A percentile compares a stretch with the other conserved stretches of the same genome.
Conservation (phyloP, 345 rosid genomes). For the Gynandropsis gynandra region DNA sequence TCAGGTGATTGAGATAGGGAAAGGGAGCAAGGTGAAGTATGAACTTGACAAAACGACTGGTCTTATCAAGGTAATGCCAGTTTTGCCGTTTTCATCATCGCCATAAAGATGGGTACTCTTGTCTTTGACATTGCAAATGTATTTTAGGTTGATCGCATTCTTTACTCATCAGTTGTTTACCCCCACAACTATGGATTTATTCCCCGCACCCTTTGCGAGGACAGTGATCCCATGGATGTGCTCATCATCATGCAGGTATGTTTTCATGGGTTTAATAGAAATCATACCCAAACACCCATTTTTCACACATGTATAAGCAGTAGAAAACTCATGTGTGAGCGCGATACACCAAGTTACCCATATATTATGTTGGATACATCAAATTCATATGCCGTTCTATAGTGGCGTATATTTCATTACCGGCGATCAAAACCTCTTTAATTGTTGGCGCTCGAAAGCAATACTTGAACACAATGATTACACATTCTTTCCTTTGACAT, state of each 20-base stretch:
- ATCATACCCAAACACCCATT: too few relatives aligned
- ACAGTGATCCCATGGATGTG: constrained; percentile 94
- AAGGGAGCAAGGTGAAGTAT: constrained; percentile 97
- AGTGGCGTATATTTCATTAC: too few relatives aligned
- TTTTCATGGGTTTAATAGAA: too few relatives aligned
- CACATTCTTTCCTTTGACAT: too few relatives aligned
- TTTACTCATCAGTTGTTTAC: constrained; percentile 94
- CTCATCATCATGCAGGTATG: constrained; percentile 93
- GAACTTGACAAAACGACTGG: constrained; percentile 97
- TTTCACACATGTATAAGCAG: too few relatives aligned
- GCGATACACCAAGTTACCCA: too few relatives aligned
- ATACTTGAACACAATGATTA: too few relatives aligned
- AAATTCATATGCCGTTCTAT: too few relatives aligned
- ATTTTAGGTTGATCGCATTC: constrained; percentile 78
- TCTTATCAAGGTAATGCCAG: constrained; percentile 66
- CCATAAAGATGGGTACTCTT: neutral
- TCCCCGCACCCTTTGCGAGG: constrained; percentile 96
- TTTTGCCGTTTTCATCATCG: constrained; percentile 1
- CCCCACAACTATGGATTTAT: constrained; percentile 99
- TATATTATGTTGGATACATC: too few relatives aligned
- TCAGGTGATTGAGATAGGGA: constrained; percentile 91
- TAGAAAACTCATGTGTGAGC: too few relatives aligned
- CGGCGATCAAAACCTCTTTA: too few relatives aligned
- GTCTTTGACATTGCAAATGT: constrained; percentile 3
- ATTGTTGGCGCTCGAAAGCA: too few relatives aligned